Evolutionary conservation across 306 rosid genomes (phyloP), one percentile per base, ranked within the genome.

Genomic region (Rosa lucieae): DNA sequence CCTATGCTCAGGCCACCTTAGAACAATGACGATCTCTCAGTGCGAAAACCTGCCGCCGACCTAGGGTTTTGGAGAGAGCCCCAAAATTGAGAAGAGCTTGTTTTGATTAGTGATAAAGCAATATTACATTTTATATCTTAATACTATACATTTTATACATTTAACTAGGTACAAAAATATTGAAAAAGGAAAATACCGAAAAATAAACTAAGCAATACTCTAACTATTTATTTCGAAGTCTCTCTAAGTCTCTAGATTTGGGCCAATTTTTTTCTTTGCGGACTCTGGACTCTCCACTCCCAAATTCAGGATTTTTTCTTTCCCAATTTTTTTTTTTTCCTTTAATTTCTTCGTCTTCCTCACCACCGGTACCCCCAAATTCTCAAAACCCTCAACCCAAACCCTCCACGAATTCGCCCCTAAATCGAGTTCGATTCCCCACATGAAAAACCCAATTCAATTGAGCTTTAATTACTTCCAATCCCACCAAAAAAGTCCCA

Each of bases 371-470:
- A 13, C 39, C 18, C 18, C 40, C 67, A 62, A 63, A 32, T 12
- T 6, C 69, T 39, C 69, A 29, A 32, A 23, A 44, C 74, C 80
- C 81, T 13, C 13, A 79, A 84, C 77, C 81, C 82, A 51, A 55
- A 48, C 74, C 72, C 79, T 72, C 49, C 3, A 2, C 35, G 26
- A 51, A 29, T 47, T 35, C 17, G 48, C 15, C 20, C 74, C 5
- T 13, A 46, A 56, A 78, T 74, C 76, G 67, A 51, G 23, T 72
- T 49, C n/a, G 8, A 18, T 11, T 40, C 61, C 49, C 58, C 77
- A 32, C 81, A 83, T 80, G 80, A 84, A 72, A 51, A 47, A 3
- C 10, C 73, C 75, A 21, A 42, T 48, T 65, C 26, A 82, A 73
- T 87, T 43, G 39, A 77, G 56, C 8, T 51, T 76, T 62, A 56